Base-by-base conservation (phyloP, 2,329 filamentous ascomycete species). In the Ophiostoma australiae region DNA sequence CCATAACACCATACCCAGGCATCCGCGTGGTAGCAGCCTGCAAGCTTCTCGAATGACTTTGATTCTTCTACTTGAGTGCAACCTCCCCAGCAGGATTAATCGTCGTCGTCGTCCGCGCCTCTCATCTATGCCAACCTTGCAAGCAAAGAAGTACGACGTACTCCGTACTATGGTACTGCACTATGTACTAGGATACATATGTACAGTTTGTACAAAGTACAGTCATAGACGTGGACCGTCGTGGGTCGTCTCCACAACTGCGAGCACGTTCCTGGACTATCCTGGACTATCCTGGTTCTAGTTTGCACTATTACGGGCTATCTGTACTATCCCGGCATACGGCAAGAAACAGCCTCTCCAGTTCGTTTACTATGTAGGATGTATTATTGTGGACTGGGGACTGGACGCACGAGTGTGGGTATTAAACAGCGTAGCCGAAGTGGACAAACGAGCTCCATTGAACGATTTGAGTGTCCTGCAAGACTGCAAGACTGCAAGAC, bases 41-140 rank as follows among this genome's bases (percentile, higher is more conserved):
- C 48, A 52, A 23, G 58, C 58, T 35, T 63, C 27, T 63, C 58
- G 58, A 63, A 61, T 17, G 23, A 63, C 52, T 63, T 8, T 63
- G 15, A 15, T 63, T 63, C 58, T 63, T 63, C 58, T 5, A 63
- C 58, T 63, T 63, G 58, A 27, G 33, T 63, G 27, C 11, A 58
- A 27, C 52, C n/a, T 27, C 23, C 6, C 6, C 11, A 27, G 27
- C 27, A 63, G n/a, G 5, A 63, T 35, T 17, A 15, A 35, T 63
- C 52, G 58, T 63, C 58, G 27, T 63, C 58, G 52, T 27, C n/a
- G n/a, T 27, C 52, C 23, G n/a, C 4, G 23, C 23, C 52, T 48
- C n/a, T 48, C 44, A 48, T 48, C 17, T 48, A 15, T 48, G 15
- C 2, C 44, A 48, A n/a, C 44, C 44, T 48, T 48, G 44, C 23